phyloP scores from a whole-genome alignment of 2,329 filamentous ascomycete genomes.

The Calycina marina region DNA sequence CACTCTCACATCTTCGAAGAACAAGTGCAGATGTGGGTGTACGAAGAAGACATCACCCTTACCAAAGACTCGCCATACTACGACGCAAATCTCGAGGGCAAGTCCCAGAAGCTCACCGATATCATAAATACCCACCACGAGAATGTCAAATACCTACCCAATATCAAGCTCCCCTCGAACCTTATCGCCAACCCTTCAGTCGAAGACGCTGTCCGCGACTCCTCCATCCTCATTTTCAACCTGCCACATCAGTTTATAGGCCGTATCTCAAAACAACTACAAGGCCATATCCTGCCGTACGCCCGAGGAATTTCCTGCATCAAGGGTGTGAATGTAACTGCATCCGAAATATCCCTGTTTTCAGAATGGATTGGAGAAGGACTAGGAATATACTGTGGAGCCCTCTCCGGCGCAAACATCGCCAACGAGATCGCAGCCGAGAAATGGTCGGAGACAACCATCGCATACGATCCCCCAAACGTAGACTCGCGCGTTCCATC shows the following conservation, averaged over 20 bases:
- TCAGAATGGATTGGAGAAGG: constrained; percentile 87
- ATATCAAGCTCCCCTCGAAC: constrained; percentile 69
- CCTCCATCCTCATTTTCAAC: constrained; percentile 90
- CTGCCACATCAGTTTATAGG: constrained; percentile 91
- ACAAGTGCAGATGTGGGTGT: constrained; percentile 98
- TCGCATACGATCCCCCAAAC: constrained; percentile 85
- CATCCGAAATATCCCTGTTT: constrained; percentile 76
- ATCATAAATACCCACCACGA: constrained; percentile 90
- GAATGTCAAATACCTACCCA: constrained; percentile 96
- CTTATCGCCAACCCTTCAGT: constrained; percentile 73
- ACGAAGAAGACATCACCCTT: constrained; percentile 75
- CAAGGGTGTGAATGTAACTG: constrained; percentile 89
- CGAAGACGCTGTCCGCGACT: constrained; percentile 64
- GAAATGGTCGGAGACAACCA: constrained; percentile 94
- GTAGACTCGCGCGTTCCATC: constrained; percentile 72
- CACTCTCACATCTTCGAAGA: constrained; percentile 72
- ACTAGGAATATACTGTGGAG: constrained; percentile 91
- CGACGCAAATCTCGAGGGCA: constrained; percentile 40
- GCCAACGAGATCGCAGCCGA: constrained; percentile 87
- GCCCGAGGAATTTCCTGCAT: constrained; percentile 94
- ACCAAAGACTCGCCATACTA: constrained; percentile 60
- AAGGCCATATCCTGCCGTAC: constrained; percentile 80
- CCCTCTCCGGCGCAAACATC: constrained; percentile 90
- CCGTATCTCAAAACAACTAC: constrained; percentile 68
- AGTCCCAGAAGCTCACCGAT: constrained; percentile 72